phyloP scores from a whole-genome alignment of 2,329 filamentous ascomycete species.

The Epichloe sylvatica region DNA sequence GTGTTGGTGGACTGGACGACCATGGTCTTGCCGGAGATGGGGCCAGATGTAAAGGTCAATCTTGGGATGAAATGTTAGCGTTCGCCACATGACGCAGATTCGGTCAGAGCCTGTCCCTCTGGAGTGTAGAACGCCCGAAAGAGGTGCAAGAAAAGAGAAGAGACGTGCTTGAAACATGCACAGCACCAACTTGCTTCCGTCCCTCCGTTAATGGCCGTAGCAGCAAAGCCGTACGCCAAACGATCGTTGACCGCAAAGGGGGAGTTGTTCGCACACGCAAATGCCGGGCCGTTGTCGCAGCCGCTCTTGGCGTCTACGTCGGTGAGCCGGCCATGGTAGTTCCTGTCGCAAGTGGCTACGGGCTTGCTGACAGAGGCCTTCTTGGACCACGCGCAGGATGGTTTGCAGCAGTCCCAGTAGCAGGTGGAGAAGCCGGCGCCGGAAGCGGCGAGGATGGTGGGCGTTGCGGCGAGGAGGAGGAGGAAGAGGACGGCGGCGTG shows the following conservation, averaged over 20 bases:
- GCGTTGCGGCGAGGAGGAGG: constrained; percentile 6
- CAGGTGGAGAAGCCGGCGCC: constrained; percentile 18
- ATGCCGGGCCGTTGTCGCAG: constrained; percentile 44
- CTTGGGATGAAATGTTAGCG: constrained; percentile 6
- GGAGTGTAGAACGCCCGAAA: neutral
- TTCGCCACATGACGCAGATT: neutral
- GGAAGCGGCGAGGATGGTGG: constrained; percentile 14
- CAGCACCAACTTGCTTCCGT: constrained; percentile 52
- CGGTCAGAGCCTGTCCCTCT: too few relatives aligned
- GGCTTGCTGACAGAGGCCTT: constrained; percentile 39
- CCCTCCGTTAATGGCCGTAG: constrained; percentile 40
- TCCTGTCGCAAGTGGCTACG: constrained; percentile 38
- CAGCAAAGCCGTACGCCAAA: constrained; percentile 50
- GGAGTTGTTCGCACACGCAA: constrained; percentile 46
- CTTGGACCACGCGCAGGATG: constrained; percentile 46
- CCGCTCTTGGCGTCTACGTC: constrained; percentile 34
- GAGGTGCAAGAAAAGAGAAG: neutral
- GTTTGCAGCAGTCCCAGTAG: constrained; percentile 59
- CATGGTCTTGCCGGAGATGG: constrained; percentile 46
- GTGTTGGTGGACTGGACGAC: constrained; percentile 52
- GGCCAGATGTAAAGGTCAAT: constrained; percentile 36
- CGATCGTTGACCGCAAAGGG: constrained; percentile 47
- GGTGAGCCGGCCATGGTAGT: constrained; percentile 36
- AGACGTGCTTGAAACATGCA: constrained; percentile 41
- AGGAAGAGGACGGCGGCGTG: constrained; percentile 6